Evolutionary conservation across 1,284 basidiomycete species (phyloP).

Genomic region (Exsudoporus floridanus): DNA sequence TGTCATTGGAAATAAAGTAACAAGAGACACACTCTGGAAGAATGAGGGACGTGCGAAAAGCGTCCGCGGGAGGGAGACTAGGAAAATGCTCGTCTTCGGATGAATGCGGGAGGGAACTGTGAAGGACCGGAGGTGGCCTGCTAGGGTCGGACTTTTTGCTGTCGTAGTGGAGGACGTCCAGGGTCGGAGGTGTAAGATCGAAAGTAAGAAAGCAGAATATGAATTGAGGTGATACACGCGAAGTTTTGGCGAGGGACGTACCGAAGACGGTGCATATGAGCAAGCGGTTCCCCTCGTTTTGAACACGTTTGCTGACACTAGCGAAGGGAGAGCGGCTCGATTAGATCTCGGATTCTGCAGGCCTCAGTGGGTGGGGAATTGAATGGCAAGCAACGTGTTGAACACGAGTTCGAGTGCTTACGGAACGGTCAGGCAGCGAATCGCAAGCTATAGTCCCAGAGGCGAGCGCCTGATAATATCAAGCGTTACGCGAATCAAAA

Average conservation of each 20-base stretch:
- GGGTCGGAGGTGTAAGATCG: conserved; percentile 31
- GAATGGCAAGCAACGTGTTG: conserved; percentile 63
- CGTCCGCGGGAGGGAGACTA: conserved; percentile 61
- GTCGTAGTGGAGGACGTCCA: conserved; percentile 16
- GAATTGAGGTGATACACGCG: conserved; percentile 36
- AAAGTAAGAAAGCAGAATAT: conserved; percentile 26
- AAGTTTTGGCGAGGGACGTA: conserved; percentile 46
- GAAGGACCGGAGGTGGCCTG: conserved; percentile 16
- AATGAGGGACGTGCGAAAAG: conserved; percentile 81
- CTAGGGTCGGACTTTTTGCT: conserved; percentile 33
- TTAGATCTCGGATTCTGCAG: conserved; percentile 29
- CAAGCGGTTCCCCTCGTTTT: conserved; percentile 51
- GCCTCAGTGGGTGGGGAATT: conserved; percentile 31
- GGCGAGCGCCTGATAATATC: not conserved
- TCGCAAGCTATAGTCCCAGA: not conserved
- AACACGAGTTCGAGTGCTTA: conserved; percentile 59
- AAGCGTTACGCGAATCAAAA: not conserved
- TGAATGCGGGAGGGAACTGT: conserved; percentile 17
- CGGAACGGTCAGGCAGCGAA: conserved; percentile 20
- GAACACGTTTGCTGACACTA: conserved; percentile 56
- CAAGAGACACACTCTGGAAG: conserved; percentile 67
- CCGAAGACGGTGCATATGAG: conserved; percentile 78
- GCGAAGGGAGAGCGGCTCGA: conserved; percentile 20
- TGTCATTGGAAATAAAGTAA: conserved; percentile 14
- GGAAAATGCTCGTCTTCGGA: conserved; percentile 42